A percentile compares a stretch with the other conserved stretches of the same genome.
Evolutionary conservation across 192 early-diverging fungal genomes (phyloP).

Genomic region (Thoreauomyces humboldtii): DNA sequence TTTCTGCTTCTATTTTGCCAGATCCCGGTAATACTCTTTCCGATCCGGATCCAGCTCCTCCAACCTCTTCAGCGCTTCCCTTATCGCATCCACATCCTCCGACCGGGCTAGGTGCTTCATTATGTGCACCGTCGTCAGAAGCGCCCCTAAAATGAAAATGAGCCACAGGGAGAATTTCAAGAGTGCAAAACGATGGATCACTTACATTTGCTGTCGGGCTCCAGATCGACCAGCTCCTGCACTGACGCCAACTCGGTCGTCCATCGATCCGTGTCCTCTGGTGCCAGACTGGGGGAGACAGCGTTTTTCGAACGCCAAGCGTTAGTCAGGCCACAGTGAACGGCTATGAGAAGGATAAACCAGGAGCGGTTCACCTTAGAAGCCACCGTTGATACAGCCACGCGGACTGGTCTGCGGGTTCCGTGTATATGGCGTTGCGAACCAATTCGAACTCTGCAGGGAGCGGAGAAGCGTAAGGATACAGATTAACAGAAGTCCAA

Average conservation of each 20-base stretch:
- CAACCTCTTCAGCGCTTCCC: constrained; percentile 44
- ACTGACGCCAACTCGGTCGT: constrained; percentile 58
- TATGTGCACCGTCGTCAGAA: constrained; percentile 60
- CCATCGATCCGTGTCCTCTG: constrained; percentile 27
- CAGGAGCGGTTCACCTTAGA: constrained; percentile 44
- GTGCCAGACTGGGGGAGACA: constrained; percentile 1
- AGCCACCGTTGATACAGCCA: constrained; percentile 98
- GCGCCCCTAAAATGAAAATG: constrained; percentile 44
- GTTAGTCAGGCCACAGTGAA: too few species aligned
- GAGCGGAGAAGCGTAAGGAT: too few species aligned
- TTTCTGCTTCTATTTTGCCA: neutral
- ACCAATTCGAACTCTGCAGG: constrained; percentile 77
- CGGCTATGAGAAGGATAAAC: neutral
- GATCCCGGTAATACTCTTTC: constrained; percentile 47
- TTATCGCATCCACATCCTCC: constrained; percentile 32
- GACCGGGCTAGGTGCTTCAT: constrained; percentile 41
- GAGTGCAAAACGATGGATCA: neutral
- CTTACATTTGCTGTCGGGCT: constrained; percentile 83
- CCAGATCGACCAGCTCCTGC: constrained; percentile 69
- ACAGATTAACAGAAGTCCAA: too few species aligned
- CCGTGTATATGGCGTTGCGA: constrained; percentile 89
- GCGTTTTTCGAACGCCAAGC: neutral
- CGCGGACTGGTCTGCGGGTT: constrained; percentile 94
- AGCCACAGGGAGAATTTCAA: neutral
- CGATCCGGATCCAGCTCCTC: constrained; percentile 51